Base-by-base conservation (phyloP, 768 basidiomycete species). In the Candolleomyces efflorescens region DNA sequence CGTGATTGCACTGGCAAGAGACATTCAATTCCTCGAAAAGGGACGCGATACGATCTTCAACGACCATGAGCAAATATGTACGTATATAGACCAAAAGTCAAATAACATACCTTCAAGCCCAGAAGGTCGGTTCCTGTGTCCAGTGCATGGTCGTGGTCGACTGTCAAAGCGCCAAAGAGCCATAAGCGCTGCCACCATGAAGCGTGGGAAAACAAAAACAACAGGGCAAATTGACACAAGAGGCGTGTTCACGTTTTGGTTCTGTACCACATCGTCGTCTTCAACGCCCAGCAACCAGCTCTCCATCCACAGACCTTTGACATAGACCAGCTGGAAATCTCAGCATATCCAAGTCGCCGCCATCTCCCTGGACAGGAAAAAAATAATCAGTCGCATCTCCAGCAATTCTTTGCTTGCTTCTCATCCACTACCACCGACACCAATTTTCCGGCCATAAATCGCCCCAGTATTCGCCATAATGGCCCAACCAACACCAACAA, bases 401-500 rank as follows among this genome's bases (percentile, higher is more conserved):
- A 44, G 43, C 43, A 17, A n/a, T 22, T n/a, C 43, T 44, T 44
- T 22, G 32, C 32, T 32, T 32, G 32, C 32, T 32, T 32, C 11
- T 32, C 32, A 32, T 32, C 32, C 32, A 32, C 32, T 1, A 5
- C 32, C 32, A 11, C 32, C 32, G 32, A 7, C 32, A 5, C 32
- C 32, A 32, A 32, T 32, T 32, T 32, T 32, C 32, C 11, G 32
- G 32, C 32, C 32, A 32, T 32, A 32, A 37, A 32, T 49, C 38
- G 47, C 38, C 37, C 53, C 15, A 54, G 24, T 24, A 48, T 22
- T 45, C 12, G 39, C 49, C 56, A 58, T 51, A 47, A 72, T 72
- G 71, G 70, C 71, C 41, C 71, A 70, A 64, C 62, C 65, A 59
- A 65, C 61, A 41, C 65, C 68, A 38, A 68, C 71, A 46, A 63